Evolutionary conservation across 257 asterid species (phyloP).

Genomic region (Penstemon eatonii): DNA sequence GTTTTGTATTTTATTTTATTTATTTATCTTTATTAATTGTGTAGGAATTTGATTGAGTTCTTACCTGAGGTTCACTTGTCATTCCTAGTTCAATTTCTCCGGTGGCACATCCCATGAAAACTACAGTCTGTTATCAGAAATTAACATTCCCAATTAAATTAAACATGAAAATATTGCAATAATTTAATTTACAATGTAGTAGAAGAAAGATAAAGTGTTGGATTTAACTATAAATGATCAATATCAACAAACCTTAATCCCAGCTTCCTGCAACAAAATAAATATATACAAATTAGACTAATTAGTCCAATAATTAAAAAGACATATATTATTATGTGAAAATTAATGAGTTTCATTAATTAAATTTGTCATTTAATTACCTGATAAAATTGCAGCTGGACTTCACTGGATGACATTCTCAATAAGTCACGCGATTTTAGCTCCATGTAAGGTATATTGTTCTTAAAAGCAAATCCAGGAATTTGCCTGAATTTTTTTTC

Average conservation of each 20-base stretch:
- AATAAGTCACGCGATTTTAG: constrained; percentile 46
- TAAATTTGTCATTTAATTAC: constrained; percentile 24
- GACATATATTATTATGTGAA: not conserved
- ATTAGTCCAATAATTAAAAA: not conserved
- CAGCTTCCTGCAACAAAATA: constrained; percentile 63
- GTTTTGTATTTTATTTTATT: no score
- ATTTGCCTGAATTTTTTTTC: constrained; percentile 41
- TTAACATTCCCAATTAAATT: not conserved
- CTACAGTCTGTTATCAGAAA: constrained; percentile 39
- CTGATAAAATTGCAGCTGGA: constrained; percentile 67
- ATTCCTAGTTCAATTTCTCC: constrained; percentile 90
- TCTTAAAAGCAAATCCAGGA: constrained; percentile 73
- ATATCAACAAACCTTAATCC: constrained; percentile 60
- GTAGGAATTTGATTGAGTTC: not conserved
- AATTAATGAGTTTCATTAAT: not conserved
- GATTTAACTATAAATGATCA: not conserved
- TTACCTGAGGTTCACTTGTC: constrained; percentile 48
- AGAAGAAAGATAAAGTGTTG: no score
- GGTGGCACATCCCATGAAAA: constrained; percentile 67
- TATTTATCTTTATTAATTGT: not conserved
- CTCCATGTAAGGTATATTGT: constrained; percentile 54
- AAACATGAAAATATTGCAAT: not conserved
- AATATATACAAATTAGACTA: no score
- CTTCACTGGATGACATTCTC: constrained; percentile 40
- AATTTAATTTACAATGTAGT: not conserved